phyloP scores from a whole-genome alignment of 108 stramenopile genomes.

The Cyclotella baltica region DNA sequence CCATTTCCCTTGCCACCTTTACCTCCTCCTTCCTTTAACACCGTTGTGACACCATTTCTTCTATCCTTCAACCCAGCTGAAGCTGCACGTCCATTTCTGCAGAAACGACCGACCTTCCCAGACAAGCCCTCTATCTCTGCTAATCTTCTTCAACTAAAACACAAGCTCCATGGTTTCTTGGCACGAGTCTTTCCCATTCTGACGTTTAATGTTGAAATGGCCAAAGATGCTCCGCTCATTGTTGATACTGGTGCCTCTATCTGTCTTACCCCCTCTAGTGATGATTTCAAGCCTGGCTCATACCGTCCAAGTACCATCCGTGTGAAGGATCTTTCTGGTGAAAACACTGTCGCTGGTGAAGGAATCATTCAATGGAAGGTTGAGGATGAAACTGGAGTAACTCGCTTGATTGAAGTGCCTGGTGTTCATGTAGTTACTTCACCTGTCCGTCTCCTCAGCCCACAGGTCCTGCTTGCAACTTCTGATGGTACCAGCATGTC shows the following conservation, averaged over 20 bases:
- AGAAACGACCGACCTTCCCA: too few species aligned
- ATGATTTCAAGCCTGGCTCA: constrained; percentile 18
- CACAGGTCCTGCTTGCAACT: constrained; percentile 14
- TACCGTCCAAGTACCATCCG: constrained; percentile 12
- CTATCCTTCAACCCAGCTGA: too few species aligned
- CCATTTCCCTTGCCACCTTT: too few species aligned
- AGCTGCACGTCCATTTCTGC: too few species aligned
- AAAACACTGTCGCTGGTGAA: constrained; percentile 32
- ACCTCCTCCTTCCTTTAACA: too few species aligned
- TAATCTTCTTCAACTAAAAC: too few species aligned
- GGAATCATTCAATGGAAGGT: constrained; percentile 23
- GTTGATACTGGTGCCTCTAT: constrained; percentile 40
- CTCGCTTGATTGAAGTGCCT: background rate
- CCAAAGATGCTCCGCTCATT: constrained; percentile 27
- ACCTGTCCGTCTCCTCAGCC: constrained; percentile 22
- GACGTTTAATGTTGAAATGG: too few species aligned
- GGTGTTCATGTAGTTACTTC: constrained; percentile 25
- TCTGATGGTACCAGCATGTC: background rate
- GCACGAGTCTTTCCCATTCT: too few species aligned
- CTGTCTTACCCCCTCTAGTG: constrained; percentile 26
- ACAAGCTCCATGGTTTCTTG: too few species aligned
- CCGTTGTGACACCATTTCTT: too few species aligned
- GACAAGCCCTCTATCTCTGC: too few species aligned
- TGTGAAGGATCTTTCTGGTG: constrained; percentile 21
- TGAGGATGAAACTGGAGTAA: background rate